These are phyloP conservation scores for Aegilops sharonensis DNA, from an alignment of 176 grass and related monocot species.

Conservation along the genomic window DNA sequence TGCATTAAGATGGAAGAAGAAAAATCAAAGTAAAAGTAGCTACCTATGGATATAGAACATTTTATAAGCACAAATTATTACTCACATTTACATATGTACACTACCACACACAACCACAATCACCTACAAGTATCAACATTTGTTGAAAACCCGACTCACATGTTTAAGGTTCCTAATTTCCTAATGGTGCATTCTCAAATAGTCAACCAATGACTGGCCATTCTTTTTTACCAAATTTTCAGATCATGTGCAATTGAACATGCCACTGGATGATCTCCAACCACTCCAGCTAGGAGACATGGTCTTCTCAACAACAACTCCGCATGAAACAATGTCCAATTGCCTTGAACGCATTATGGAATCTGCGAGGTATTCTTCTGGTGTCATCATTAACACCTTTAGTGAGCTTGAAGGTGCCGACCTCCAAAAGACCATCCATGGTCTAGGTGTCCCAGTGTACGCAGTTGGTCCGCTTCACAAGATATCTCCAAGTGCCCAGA, in stretches of 20 bases:
- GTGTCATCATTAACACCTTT: constrained; percentile 35
- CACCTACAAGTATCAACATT: too few relatives aligned
- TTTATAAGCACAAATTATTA: too few relatives aligned
- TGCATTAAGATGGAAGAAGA: too few relatives aligned
- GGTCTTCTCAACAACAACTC: neutral
- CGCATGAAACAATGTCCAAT: neutral
- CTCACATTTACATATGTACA: too few relatives aligned
- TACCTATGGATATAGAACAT: too few relatives aligned
- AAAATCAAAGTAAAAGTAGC: too few relatives aligned
- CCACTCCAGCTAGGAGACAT: constrained; percentile 33
- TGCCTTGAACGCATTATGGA: constrained; percentile 10
- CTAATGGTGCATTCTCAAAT: neutral
- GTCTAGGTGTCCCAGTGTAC: neutral
- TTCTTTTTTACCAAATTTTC: neutral
- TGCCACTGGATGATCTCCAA: constrained; percentile 15
- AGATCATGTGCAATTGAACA: constrained; percentile 8
- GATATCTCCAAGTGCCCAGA: neutral
- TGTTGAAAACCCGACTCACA: too few relatives aligned
- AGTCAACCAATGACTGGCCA: neutral
- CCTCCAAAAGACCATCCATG: neutral
- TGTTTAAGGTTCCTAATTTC: neutral
- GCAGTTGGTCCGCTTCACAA: constrained; percentile 30
- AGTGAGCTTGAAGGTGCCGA: neutral
- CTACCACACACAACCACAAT: too few relatives aligned
- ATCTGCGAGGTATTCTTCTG: neutral